Base-by-base conservation (phyloP, 2,329 filamentous ascomycete species). In the Niveomyces coronatus region DNA sequence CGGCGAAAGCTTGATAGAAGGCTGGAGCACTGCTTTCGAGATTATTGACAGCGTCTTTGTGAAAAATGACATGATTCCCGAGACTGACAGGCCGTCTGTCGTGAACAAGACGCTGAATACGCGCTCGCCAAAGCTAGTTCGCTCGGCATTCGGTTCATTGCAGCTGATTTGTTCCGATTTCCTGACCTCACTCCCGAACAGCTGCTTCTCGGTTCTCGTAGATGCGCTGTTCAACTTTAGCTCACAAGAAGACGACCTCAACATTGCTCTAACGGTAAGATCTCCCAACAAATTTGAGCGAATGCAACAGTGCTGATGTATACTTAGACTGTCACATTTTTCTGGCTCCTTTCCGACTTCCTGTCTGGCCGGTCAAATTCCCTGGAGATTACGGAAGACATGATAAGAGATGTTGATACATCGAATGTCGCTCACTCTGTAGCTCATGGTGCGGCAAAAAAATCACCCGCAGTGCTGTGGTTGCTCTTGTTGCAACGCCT, bases 141-240 rank as follows among this genome's bases (percentile, higher is more conserved):
- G 87, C 44, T 82, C 85, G 13, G 84, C 89, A 0, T 98, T 98
- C 56, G 82, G 77, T 46, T 94, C 88, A 3, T 67, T 94, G 10
- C 86, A 96, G 55, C 75, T 98, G 3, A 82, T 98, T 31, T 94
- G 88, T 57, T 95, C 91, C 0, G 91, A 98, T 57, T 98, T 98
- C 52, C 63, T 98, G 23, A 71, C 79, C 11, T 78, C 83, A 6
- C 70, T 79, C 40, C 83, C 76, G 31, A 77, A 75, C 55, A 74
- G 67, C 35, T 95, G 74, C 63, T 85, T 82, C 57, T 70, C 79
- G 43, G 75, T 80, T 42, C 71, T 98, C 13, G 79, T 96, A 44
- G 83, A 94, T 61, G 86, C 88, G 9, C 72, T 98, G 16, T 85
- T 86, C 52, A 81, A 82, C 46, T 98, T 96, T 58, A 87, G 85